Percentiles rank a stretch among this genome's conserved stretches.
Conservation (phyloP, 306 rosid species). For the Quercus gilva region DNA sequence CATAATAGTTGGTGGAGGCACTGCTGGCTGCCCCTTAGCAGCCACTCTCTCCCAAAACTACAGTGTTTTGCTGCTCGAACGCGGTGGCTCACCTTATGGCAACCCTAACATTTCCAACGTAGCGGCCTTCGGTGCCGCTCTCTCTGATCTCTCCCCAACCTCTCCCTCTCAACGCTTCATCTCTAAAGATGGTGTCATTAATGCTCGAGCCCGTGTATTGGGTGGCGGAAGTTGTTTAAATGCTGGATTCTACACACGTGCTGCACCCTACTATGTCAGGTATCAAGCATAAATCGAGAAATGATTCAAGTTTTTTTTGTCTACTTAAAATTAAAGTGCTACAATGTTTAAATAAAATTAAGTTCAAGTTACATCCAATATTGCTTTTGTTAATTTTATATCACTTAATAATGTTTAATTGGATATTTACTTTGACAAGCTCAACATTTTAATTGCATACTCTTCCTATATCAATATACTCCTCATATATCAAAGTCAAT, state of each 20-base stretch:
- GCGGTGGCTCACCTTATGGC: slow-evolving; percentile 79
- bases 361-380: no score
- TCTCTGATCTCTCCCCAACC: slow-evolving; percentile 56
- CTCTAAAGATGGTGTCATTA: slow-evolving; percentile 81
- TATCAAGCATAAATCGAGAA: not conserved
- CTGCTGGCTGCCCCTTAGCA: slow-evolving; percentile 84
- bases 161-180: slow-evolving; percentile 80
- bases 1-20: slow-evolving; percentile 80
- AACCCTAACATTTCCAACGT: slow-evolving; percentile 61
- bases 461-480: no score
- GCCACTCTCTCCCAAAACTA: slow-evolving; percentile 69
- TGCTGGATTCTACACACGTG: slow-evolving; percentile 81
- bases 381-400: no score
- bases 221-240: slow-evolving; percentile 78
- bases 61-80: slow-evolving; percentile 69
- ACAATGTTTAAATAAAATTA: no score
- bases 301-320: no score
- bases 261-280: slow-evolving; percentile 46
- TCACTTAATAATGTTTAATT: no score
- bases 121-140: slow-evolving; percentile 54
- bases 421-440: no score
- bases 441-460: no score
- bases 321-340: no score
- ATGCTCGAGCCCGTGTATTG: slow-evolving; percentile 65
- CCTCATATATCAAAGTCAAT: no score